Evolutionary conservation across 768 basidiomycete species (phyloP), one percentile per base, ranked within the genome.

Genomic region (Boletus vinaceobasis): DNA sequence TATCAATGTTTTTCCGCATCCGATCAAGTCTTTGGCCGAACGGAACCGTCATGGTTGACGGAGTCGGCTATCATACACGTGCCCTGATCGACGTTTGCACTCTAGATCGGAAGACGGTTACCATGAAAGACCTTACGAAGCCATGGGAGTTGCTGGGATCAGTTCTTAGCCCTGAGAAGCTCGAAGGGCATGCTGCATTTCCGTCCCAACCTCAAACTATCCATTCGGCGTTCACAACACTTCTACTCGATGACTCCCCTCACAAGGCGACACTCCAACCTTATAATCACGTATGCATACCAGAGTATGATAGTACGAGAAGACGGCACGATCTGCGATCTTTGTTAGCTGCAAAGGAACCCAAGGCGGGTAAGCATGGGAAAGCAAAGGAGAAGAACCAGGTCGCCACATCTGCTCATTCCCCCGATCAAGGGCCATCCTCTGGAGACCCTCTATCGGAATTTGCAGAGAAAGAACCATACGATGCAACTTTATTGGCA

Each of bases 221-320:
- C 5, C 80, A 79, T 58, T 79, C 79, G 3, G 74, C 78, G 6
- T 53, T 72, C 15, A 77, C 78, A 6, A 83, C 80, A 4, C 65
- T 82, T 21, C 71, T 82, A 27, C 67, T 82, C 11, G 80, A 82
- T 55, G 81, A 82, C 58, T 82, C 82, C 14, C 73, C 75, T 27
- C 70, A 69, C 55, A 82, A 82, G 60, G 81, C 87, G 0, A 77
- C 73, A 29, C 74, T 87, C 15, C 91, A 93, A 64, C 91, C 90
- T 0, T 88, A 81, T 73, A 93, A 90, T 65, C 91, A 93, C 64
- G 71, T 93, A 21, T 89, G 86, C 63, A 79, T 93, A 59, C 76
- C 72, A 10, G 90, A 91, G 64, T 93, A 91, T 65, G 73, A 76
- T 14, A 72, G 68, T 2, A 60, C 70, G 9, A 73, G 71, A 64